These are phyloP conservation scores for Sugiyamaella pinicola DNA, from an alignment of 1,139 yeast species.

Conservation along the genomic window DNA sequence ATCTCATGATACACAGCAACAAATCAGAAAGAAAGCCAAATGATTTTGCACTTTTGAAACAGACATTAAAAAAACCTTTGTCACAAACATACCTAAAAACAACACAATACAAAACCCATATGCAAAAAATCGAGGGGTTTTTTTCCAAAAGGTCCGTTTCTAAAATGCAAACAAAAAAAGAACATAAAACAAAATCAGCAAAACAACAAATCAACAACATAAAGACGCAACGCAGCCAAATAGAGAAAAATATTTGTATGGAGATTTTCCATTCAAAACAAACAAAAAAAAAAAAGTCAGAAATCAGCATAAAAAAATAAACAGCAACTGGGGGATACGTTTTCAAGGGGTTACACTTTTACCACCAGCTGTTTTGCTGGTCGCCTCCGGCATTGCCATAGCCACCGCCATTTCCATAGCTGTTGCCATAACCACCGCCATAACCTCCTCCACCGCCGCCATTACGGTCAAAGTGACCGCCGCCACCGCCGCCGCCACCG, in stretches of 20 bases:
- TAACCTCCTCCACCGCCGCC: slow-evolving; percentile 30
- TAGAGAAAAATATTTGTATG: slow-evolving; percentile 14
- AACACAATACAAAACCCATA: slow-evolving; percentile 10
- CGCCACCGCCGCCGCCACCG: slow-evolving; percentile 42
- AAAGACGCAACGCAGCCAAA: slow-evolving; percentile 17
- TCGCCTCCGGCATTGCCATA: slow-evolving; percentile 32
- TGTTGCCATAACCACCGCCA: slow-evolving; percentile 8
- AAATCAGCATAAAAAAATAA: slow-evolving; percentile 6
- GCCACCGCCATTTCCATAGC: slow-evolving; percentile 26
- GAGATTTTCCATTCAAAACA: background rate
- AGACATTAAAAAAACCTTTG: slow-evolving; percentile 9
- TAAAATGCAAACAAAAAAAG: slow-evolving; percentile 23
- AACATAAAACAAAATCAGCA: slow-evolving; percentile 24
- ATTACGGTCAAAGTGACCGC: slow-evolving; percentile 37
- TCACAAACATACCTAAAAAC: too few relatives aligned
- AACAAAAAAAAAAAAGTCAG: slow-evolving; percentile 3
- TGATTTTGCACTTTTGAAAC: slow-evolving; percentile 15
- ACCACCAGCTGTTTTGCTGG: slow-evolving; percentile 37
- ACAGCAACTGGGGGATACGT: background rate
- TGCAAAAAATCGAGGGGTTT: background rate
- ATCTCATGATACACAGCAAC: slow-evolving; percentile 12
- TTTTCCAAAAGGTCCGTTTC: slow-evolving; percentile 13
- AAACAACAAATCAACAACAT: slow-evolving; percentile 5
- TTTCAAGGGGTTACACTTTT: too few relatives aligned
- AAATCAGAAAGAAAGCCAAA: slow-evolving; percentile 11